Base-by-base conservation (phyloP, 75 land plant genomes). In the Chamaecyparis obtusa region DNA sequence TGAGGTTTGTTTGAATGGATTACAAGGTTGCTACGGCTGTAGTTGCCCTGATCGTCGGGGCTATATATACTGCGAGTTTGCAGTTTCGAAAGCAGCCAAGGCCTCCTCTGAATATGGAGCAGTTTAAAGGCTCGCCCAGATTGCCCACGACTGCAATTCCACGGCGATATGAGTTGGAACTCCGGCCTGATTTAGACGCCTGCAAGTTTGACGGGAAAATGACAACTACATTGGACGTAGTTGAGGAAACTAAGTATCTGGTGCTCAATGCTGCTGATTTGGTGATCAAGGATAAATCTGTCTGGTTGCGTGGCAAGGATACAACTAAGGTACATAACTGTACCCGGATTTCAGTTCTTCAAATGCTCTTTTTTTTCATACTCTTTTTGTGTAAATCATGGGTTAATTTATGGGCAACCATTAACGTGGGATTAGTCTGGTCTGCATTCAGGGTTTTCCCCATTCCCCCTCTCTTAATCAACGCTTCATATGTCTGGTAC, bases 211-310 rank as follows among this genome's bases (percentile, higher is more conserved):
- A 93, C 80, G 99, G 99, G 60, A 83, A 92, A 84, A 87, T 97
- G 41, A 54, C 89, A 24, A 89, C 97, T 87, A 67, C 87, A 79
- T 86, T 98, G 60, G 93, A 96, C 83, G 81, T 98, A 87, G 85
- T 91, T 39, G 89, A 85, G 48, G 90, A 83, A 9, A 96, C 97
- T 14, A 72, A 81, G 36, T 91, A 90, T 86, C 86, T 97, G 83
- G 96, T 98, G 57, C 90, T 98, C 84, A 98, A 98, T 85, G 94
- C 95, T 33, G 92, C 92, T 41, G 99, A 98, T n/a, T 93, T 98
- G 27, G 60, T 30, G 51, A 71, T 96, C 43, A 51, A 83, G 60
- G 87, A 81, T 27, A 46, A 41, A 43, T 81, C 49, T 21, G 83
- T 81, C 51, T 27, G 0, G 3, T 81, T 81, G 41, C 83, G 32